Conservation (phyloP, 2,329 filamentous ascomycete genomes). For the Allantophomopsis lycopodina region DNA sequence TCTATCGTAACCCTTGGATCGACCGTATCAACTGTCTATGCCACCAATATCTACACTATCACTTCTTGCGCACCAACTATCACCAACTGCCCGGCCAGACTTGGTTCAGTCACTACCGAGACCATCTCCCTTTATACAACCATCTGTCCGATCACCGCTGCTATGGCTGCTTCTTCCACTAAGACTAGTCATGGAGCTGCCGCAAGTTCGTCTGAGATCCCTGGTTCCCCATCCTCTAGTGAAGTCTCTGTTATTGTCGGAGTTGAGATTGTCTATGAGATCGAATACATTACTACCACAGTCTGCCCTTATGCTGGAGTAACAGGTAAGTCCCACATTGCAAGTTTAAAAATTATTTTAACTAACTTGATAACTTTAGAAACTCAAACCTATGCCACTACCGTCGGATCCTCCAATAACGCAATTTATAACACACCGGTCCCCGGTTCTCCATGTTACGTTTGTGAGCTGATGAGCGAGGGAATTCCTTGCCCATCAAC, state of each 20-base stretch:
- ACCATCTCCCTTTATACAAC: neutral
- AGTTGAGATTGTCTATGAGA: slow-evolving; percentile 18
- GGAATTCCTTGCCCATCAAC: slow-evolving; percentile 3
- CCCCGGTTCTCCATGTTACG: slow-evolving; percentile 15
- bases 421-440: slow-evolving; percentile 16
- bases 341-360: neutral
- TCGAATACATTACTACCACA: slow-evolving; percentile 16
- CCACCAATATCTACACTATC: neutral
- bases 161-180: neutral
- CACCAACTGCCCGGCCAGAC: neutral
- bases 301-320: slow-evolving; percentile 10
- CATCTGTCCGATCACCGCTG: neutral
- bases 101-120: too few relatives aligned
- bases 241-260: slow-evolving; percentile 14
- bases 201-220: slow-evolving; percentile 3
- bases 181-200: slow-evolving; percentile 2
- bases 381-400: slow-evolving; percentile 3
- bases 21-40: neutral
- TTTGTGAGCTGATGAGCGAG: slow-evolving; percentile 11
- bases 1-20: neutral
- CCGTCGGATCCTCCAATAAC: slow-evolving; percentile 12
- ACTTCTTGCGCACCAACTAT: neutral
- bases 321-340: slow-evolving; percentile 8
- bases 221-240: slow-evolving; percentile 5
- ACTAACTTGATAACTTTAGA: neutral